These are phyloP conservation scores for Chaetomium strumarium DNA, from an alignment of 2,329 filamentous ascomycete genomes.

Conservation along the genomic window DNA sequence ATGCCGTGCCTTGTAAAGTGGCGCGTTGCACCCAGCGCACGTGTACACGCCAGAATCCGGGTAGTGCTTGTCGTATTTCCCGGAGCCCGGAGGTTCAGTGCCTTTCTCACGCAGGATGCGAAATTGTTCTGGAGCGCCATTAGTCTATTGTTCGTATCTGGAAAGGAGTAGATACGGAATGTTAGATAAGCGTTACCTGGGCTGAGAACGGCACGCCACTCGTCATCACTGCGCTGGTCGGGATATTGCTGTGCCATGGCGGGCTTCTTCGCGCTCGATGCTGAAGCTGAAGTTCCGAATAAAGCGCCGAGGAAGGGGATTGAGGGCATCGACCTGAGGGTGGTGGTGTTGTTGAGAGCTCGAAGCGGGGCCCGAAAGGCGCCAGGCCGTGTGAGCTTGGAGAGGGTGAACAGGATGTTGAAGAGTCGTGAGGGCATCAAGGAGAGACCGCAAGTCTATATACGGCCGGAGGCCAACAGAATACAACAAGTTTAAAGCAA, in stretches of 20 bases:
- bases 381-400: slow-evolving; percentile 36
- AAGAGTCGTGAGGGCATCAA: slow-evolving; percentile 43
- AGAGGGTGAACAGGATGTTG: slow-evolving; percentile 41
- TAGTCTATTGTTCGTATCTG: neutral
- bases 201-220: slow-evolving; percentile 84
- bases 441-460: neutral
- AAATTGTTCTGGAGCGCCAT: slow-evolving; percentile 70
- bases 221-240: slow-evolving; percentile 71
- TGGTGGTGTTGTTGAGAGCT: slow-evolving; percentile 16
- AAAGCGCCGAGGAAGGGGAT: slow-evolving; percentile 74
- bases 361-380: slow-evolving; percentile 21
- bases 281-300: slow-evolving; percentile 60
- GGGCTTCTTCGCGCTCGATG: slow-evolving; percentile 50
- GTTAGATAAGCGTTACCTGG: slow-evolving; percentile 33
- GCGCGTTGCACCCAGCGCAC: slow-evolving; percentile 79
- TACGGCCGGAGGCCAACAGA: neutral
- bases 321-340: slow-evolving; percentile 59
- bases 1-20: slow-evolving; percentile 86
- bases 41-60: slow-evolving; percentile 72
- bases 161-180: neutral
- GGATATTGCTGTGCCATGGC: slow-evolving; percentile 51
- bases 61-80: slow-evolving; percentile 83
- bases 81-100: slow-evolving; percentile 74
- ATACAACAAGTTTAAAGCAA: neutral
- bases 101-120: slow-evolving; percentile 87